Base-by-base conservation (phyloP, 208 protist species). In the Eutreptiella sp. region DNA sequence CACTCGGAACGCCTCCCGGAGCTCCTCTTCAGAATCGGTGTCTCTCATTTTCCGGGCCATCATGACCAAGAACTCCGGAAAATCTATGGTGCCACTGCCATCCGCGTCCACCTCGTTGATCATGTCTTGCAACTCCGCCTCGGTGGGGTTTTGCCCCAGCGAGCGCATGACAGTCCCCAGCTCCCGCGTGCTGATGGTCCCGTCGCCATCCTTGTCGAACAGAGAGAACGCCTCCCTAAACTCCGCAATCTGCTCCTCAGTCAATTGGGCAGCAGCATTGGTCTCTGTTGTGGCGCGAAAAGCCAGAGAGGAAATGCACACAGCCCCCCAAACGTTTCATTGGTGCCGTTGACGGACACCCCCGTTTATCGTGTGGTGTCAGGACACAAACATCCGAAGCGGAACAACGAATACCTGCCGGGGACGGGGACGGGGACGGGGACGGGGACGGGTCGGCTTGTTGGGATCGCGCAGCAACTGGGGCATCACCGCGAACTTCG, bases 211-310 rank as follows among this genome's bases (percentile, higher is more conserved):
- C 54, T 87, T 95, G 70, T 99, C 98, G 74, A 99, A 99, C 9
- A 99, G 80, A 38, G 90, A 88, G 84, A 99, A 99, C 0, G 96
- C 97, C 70, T 99, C 98, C 79, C 98, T 98, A 68, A 98, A 97
- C 78, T 99, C 97, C 11, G 90, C 94, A 45, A 99, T 97, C 78
- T 99, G 95, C 73, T 99, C 94, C 52, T 98, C 80, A 0, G 94
- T 89, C 27, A 99, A 74, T 28, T 95, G 73, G 48, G 90, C 73
- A 57, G 77, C 77, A n/a, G n/a, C n/a, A n/a, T n/a, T n/a, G 55
- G 59, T 31, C 7, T 29, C n/a, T n/a, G n/a, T n/a, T n/a, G n/a
- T n/a, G n/a, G n/a, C n/a, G n/a, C n/a, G n/a, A n/a, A n/a, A n/a
- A n/a, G n/a, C n/a, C n/a, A n/a, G n/a, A n/a, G n/a, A n/a, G n/a